A percentile compares a stretch with the other conserved stretches of the same genome.
Conservation (phyloP, 257 asterid genomes). For the Solanum chmielewskii region DNA sequence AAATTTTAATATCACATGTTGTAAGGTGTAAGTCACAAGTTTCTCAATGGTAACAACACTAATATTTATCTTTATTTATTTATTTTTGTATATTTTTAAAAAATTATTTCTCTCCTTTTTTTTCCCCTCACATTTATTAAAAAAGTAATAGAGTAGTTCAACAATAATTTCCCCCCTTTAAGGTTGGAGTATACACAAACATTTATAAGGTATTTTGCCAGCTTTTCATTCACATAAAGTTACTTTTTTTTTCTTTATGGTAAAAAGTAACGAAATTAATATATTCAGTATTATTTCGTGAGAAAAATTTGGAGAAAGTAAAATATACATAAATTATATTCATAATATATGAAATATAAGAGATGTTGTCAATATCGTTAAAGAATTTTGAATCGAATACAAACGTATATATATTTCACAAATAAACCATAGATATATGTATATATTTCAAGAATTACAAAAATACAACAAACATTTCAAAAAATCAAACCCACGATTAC, state of each 20-base stretch:
- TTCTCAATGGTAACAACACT: not conserved
- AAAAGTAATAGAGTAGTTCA: not conserved
- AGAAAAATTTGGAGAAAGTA: fast-evolving
- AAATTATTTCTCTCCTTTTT: not conserved
- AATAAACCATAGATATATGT: not conserved
- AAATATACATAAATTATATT: fast-evolving
- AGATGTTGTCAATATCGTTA: not conserved
- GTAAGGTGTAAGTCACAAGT: not conserved
- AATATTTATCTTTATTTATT: not conserved
- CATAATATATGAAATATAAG: not conserved
- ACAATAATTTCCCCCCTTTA: not conserved
- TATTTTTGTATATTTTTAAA: not conserved
- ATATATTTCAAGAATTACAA: not conserved
- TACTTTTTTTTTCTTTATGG: not conserved
- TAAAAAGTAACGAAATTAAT: not conserved
- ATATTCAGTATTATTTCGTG: not conserved
- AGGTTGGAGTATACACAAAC: not conserved
- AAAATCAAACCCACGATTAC: not conserved
- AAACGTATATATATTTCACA: not conserved
- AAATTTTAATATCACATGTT: not conserved
- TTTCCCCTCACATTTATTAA: not conserved
- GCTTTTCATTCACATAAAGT: not conserved
- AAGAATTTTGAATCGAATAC: not conserved
- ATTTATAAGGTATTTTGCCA: not conserved
- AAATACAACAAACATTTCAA: not conserved